Percentiles rank a stretch among this genome's conserved stretches.
Evolutionary conservation across 2,329 filamentous ascomycete species (phyloP).

Genomic region (Exophiala mesophila): DNA sequence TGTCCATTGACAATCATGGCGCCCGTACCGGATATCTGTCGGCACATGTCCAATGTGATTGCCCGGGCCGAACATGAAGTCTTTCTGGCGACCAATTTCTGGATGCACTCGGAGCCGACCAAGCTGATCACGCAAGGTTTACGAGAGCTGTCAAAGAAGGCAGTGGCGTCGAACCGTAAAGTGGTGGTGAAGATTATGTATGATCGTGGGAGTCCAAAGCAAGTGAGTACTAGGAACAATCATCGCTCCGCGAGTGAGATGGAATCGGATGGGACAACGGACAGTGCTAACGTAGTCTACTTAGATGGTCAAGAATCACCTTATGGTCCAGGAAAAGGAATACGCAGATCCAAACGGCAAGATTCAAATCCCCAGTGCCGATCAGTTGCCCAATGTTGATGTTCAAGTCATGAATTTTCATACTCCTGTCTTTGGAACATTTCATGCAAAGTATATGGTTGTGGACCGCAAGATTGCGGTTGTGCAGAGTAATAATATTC

Average conservation of each 20-base stretch:
- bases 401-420: slow-evolving; percentile 71
- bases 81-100: slow-evolving; percentile 70
- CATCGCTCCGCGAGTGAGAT: too few species aligned
- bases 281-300: too few species aligned
- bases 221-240: slow-evolving; percentile 39
- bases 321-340: slow-evolving; percentile 52
- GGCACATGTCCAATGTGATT: slow-evolving; percentile 73
- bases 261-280: too few species aligned
- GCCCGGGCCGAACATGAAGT: slow-evolving; percentile 67
- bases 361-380: slow-evolving; percentile 56
- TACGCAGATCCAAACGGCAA: slow-evolving; percentile 49
- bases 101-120: slow-evolving; percentile 65
- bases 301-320: slow-evolving; percentile 54
- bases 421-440: slow-evolving; percentile 64
- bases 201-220: slow-evolving; percentile 62
- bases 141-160: slow-evolving; percentile 62
- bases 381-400: slow-evolving; percentile 67
- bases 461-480: slow-evolving; percentile 67
- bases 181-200: slow-evolving; percentile 71
- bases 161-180: slow-evolving; percentile 51
- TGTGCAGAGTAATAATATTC: slow-evolving; percentile 73
- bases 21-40: slow-evolving; percentile 63
- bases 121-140: slow-evolving; percentile 64
- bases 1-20: slow-evolving; percentile 66
- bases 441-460: slow-evolving; percentile 73